Evolutionary conservation across 2,329 filamentous ascomycete genomes (phyloP).

Genomic region (Trichoderma hamatum): DNA sequence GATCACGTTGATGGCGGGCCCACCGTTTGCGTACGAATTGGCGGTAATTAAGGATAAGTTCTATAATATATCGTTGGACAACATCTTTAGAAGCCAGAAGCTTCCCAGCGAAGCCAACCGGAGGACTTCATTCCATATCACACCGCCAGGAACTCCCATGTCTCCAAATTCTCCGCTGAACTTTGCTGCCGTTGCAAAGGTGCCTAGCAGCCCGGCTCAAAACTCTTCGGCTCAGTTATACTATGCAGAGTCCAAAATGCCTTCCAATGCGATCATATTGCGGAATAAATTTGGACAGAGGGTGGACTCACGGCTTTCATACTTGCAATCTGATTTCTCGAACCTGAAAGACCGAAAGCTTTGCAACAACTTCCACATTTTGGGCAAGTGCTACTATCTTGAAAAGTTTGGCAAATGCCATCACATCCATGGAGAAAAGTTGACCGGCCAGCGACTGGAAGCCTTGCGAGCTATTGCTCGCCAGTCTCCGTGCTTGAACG

Average conservation of each 20-base stretch:
- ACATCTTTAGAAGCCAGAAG: slow-evolving; percentile 35
- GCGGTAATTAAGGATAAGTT: slow-evolving; percentile 38
- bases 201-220: background rate
- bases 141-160: slow-evolving; percentile 30
- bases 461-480: slow-evolving; percentile 40
- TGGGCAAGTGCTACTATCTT: slow-evolving; percentile 32
- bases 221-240: background rate
- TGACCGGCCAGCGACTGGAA: slow-evolving; percentile 32
- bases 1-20: slow-evolving; percentile 45
- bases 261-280: slow-evolving; percentile 8
- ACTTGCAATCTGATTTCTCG: slow-evolving; percentile 30
- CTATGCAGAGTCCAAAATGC: slow-evolving; percentile 4
- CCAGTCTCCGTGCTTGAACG: slow-evolving; percentile 34
- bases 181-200: slow-evolving; percentile 29
- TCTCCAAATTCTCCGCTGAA: slow-evolving; percentile 23
- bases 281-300: slow-evolving; percentile 36
- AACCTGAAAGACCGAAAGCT: slow-evolving; percentile 37
- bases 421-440: slow-evolving; percentile 34
- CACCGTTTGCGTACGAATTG: slow-evolving; percentile 44
- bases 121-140: slow-evolving; percentile 29
- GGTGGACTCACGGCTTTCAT: slow-evolving; percentile 35
- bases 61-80: slow-evolving; percentile 32
- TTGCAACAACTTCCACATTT: slow-evolving; percentile 41
- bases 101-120: slow-evolving; percentile 29
- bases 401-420: slow-evolving; percentile 30